Conservation (phyloP, 305 asterid genomes). For the Solanum aculeatissimum region DNA sequence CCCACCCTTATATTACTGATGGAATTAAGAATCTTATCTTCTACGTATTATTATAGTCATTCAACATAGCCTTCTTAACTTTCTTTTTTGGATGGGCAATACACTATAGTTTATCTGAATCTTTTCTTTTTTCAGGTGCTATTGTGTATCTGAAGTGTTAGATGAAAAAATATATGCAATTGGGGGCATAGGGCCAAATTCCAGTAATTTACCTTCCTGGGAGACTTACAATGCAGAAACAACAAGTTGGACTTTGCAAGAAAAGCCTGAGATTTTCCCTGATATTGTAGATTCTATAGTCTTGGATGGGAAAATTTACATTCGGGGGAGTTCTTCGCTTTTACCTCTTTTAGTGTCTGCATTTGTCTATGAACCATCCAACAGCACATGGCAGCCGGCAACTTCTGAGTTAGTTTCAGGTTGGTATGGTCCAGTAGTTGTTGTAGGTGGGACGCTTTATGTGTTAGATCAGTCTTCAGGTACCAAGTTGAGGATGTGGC, state of each 20-base stretch:
- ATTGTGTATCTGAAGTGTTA: conserved; percentile 49
- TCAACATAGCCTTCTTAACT: background rate
- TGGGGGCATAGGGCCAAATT: conserved; percentile 58
- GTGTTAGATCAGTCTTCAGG: conserved; percentile 65
- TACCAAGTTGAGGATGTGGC: conserved; percentile 63
- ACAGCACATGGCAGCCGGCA: conserved; percentile 46
- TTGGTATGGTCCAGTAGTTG: conserved; percentile 78
- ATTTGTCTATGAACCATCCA: conserved; percentile 40
- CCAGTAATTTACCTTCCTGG: conserved; percentile 44
- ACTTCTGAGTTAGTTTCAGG: conserved; percentile 42
- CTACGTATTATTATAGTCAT: background rate
- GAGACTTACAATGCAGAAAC: conserved; percentile 43
- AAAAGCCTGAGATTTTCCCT: conserved; percentile 30
- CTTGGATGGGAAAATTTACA: conserved; percentile 53
- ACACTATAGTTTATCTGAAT: background rate
- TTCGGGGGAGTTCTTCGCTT: conserved; percentile 24
- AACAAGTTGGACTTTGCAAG: conserved; percentile 38
- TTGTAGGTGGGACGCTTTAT: conserved; percentile 38
- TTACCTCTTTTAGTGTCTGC: conserved; percentile 29
- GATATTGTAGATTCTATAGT: conserved; percentile 53
- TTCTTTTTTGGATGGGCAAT: background rate
- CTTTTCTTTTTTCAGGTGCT: conserved; percentile 38
- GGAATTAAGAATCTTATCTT: background rate
- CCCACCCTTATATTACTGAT: background rate
- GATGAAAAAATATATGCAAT: conserved; percentile 56